Conservation (phyloP, 345 rosid genomes). For the Dimocarpus longan region DNA sequence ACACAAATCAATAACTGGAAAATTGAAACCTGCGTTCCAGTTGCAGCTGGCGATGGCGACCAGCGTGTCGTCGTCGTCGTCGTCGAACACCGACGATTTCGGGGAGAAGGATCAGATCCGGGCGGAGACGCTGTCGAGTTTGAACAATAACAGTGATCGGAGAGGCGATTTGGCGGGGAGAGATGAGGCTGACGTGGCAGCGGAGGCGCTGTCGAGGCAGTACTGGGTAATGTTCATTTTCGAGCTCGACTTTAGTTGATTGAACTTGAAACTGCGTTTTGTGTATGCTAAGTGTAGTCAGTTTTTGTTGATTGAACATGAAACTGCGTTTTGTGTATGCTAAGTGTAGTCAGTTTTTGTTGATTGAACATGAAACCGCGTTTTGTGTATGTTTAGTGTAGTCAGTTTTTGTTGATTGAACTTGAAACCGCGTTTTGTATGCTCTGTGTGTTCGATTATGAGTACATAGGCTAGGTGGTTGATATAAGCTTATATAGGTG, state of each 20-base stretch:
- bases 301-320: conserved; percentile 1
- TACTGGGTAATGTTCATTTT: conserved; percentile 75
- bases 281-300: not conserved
- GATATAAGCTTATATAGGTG: too few relatives aligned
- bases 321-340: not conserved
- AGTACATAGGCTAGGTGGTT: not conserved
- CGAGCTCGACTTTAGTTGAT: conserved; percentile 21
- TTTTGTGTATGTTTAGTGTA: not conserved
- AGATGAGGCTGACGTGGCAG: conserved; percentile 57
- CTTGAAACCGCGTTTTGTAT: not conserved
- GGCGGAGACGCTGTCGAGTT: conserved; percentile 70
- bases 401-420: conserved; percentile 1
- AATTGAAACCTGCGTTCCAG: conserved; percentile 42
- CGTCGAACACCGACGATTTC: conserved; percentile 79
- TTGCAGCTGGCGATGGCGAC: conserved; percentile 93
- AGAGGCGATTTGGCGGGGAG: conserved; percentile 51
- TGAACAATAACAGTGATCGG: conserved; percentile 36
- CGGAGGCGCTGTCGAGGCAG: conserved; percentile 78
- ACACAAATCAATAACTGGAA: too few relatives aligned
- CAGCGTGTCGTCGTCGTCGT: conserved; percentile 53
- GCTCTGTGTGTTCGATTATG: not conserved
- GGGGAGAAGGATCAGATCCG: conserved; percentile 93
- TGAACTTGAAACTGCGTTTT: not conserved
- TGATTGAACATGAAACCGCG: not conserved
- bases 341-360: conserved; percentile 5